Conservation (phyloP, 257 asterid genomes). For the Pogostemon cablin region DNA sequence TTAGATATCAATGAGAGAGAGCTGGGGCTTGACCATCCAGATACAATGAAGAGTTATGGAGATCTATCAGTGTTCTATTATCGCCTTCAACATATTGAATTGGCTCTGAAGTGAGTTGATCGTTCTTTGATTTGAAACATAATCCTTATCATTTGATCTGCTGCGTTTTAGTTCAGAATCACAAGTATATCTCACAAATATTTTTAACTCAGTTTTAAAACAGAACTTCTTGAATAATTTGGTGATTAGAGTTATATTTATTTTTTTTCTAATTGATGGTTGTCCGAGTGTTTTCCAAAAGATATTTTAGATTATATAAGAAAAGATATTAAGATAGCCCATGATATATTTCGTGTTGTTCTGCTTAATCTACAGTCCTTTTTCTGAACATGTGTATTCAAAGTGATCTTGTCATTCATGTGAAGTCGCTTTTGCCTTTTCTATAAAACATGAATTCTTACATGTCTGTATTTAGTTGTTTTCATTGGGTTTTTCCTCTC, state of each 20-base stretch:
- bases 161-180: slow-evolving; percentile 18
- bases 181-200: slow-evolving; percentile 9
- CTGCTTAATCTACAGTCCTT: not conserved
- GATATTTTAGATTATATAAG: too few relatives aligned
- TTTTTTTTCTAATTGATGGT: too few relatives aligned
- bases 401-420: not conserved
- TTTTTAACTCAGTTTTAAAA: slow-evolving; percentile 20
- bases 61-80: slow-evolving; percentile 97
- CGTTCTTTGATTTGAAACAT: slow-evolving; percentile 28
- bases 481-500: not conserved
- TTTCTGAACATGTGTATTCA: not conserved
- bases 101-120: slow-evolving; percentile 89
- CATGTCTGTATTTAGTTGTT: not conserved
- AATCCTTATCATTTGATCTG: slow-evolving; percentile 7
- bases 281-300: too few relatives aligned
- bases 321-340: too few relatives aligned
- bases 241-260: not conserved
- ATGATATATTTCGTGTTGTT: not conserved
- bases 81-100: slow-evolving; percentile 97
- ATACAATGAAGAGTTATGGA: slow-evolving; percentile 99
- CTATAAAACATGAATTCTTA: slow-evolving; percentile 6
- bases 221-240: not conserved
- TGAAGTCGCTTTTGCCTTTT: not conserved
- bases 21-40: slow-evolving; percentile 99
- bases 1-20: slow-evolving; percentile 97